Evolutionary conservation across 83 land plant genomes (phyloP), one percentile per base, ranked within the genome.

Genomic region (Diphasiastrum complanatum): DNA sequence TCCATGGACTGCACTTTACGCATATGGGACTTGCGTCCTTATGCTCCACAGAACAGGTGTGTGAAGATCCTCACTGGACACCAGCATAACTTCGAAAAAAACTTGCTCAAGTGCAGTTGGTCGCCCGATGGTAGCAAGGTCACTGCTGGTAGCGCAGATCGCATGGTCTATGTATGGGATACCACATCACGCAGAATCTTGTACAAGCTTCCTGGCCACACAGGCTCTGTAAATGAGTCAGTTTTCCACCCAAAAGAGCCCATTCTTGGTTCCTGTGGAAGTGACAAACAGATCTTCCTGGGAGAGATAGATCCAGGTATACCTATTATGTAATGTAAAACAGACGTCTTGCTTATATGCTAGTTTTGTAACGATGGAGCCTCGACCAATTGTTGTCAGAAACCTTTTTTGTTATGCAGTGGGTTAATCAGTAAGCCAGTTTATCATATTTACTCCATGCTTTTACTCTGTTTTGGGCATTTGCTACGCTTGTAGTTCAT

Each of bases 111-210:
- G 61, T 92, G 97, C 60, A 66, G 76, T 55, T 92, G 97, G 97
- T 87, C 97, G 0, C 83, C 91, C 27, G 97, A 92, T 76, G 97
- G 95, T 32, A 85, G 89, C 48, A 87, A 87, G 66, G 95, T 92
- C 26, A 83, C 95, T 0, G 85, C 97, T 34, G 97, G 97, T 1
- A 92, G 97, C 67, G 73, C 89, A 10, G 97, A 92, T 59, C 75
- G 95, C 18, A 92, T 92, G 97, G 97, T 92, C 24, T 87, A 92
- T 47, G 76, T 92, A 10, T 92, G 97, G 97, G 95, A 92, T 40
- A 92, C 97, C 3, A 87, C 95, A 0, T 76, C 90, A 2, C 71
- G 97, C 23, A 50, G 91, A 8, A 85, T 92, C 32, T 75, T 87
- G 69, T 92, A 92, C 60, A 92, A 92, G 80, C 87, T 91, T 51